Percentiles rank a stretch among this genome's conserved stretches.
Conservation (phyloP, 805 yeast genomes). For the Saccharomycopsis sp. region DNA sequence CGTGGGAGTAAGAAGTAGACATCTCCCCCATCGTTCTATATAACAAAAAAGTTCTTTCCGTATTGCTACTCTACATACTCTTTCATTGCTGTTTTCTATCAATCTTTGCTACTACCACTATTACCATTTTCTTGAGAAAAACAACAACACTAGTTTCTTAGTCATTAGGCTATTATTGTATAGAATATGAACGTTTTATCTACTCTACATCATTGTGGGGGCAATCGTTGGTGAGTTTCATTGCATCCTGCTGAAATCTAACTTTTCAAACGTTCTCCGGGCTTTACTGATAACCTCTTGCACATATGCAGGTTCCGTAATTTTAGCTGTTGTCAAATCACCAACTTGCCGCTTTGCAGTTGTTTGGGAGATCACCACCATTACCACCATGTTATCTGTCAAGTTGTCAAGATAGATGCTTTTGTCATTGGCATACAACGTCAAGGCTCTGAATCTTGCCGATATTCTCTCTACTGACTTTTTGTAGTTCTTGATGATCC, state of each 20-base stretch:
- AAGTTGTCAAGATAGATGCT: slow-evolving; percentile 36
- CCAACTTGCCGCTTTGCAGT: slow-evolving; percentile 19
- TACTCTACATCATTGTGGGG: no score
- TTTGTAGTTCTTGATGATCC: slow-evolving; percentile 39
- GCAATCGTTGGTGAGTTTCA: no score
- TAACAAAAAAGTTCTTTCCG: no score
- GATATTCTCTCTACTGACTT: slow-evolving; percentile 38
- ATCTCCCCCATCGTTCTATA: no score
- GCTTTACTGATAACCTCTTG: slow-evolving; percentile 20
- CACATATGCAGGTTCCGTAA: slow-evolving; percentile 19
- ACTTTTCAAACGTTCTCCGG: slow-evolving; percentile 18
- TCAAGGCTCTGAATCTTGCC: slow-evolving; percentile 35
- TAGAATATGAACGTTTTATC: no score
- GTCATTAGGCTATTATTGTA: no score
- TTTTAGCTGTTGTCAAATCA: slow-evolving; percentile 15
- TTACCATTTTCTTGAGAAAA: no score
- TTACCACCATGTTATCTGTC: slow-evolving; percentile 39
- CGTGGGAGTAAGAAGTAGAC: slow-evolving; percentile 12
- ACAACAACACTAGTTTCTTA: no score
- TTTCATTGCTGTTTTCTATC: no score
- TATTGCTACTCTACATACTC: no score
- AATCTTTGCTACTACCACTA: no score
- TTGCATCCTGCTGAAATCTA: slow-evolving; percentile 12
- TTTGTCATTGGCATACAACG: slow-evolving; percentile 40
- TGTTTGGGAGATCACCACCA: slow-evolving; percentile 36